Conservation (phyloP, 495 filamentous ascomycete genomes). For the Penicillium manginii region DNA sequence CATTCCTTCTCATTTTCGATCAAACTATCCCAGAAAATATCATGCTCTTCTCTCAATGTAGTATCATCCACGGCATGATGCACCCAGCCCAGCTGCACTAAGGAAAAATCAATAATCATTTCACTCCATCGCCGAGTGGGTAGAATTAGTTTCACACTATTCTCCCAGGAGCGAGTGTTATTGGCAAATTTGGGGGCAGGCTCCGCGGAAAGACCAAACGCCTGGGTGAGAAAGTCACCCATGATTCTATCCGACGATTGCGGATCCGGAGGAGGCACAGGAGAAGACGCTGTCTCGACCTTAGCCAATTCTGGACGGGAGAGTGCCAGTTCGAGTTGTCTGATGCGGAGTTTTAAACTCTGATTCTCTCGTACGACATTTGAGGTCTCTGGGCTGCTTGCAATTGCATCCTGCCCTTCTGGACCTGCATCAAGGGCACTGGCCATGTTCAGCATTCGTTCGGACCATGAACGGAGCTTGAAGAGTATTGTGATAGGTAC, state of each 20-base stretch:
- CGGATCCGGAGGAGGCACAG: neutral
- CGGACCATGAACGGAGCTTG: neutral
- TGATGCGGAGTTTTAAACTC: neutral
- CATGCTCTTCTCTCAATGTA: neutral
- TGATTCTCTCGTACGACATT: neutral
- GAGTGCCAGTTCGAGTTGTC: neutral
- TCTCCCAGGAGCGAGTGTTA: neutral
- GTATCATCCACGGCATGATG: neutral
- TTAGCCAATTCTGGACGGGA: neutral
- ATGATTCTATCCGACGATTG: neutral
- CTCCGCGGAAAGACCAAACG: neutral
- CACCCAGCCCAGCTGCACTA: neutral
- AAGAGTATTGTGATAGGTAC: neutral
- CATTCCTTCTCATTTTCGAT: neutral
- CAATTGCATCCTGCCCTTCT: neutral
- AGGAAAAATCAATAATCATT: neutral
- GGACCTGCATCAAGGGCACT: neutral
- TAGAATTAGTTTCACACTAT: neutral
- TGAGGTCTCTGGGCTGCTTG: neutral
- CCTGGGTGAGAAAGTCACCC: neutral
- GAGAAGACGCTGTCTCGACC: neutral
- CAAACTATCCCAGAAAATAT: neutral
- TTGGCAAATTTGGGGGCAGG: neutral
- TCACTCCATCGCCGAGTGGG: neutral
- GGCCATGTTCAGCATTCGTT: neutral